phyloP scores from a whole-genome alignment of 139 green algal genomes.

The Spirogloea muscicola region DNA sequence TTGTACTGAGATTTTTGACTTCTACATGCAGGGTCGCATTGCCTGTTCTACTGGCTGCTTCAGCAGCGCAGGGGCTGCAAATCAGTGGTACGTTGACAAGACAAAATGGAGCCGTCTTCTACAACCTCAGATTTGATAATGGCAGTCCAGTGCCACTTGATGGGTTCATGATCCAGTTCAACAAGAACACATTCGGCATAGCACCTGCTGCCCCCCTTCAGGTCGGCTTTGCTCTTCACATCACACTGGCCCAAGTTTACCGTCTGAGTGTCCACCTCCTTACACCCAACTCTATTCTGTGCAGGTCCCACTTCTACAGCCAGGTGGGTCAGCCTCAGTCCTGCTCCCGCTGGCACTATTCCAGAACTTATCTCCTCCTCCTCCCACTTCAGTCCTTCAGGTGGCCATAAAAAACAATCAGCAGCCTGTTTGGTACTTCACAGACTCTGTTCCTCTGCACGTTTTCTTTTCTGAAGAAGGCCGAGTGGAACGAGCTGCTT shows the following conservation, averaged over 20 bases:
- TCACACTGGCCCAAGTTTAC: too few relatives aligned
- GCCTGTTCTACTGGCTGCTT: slow-evolving; percentile 63
- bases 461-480: slow-evolving; percentile 51
- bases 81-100: slow-evolving; percentile 61
- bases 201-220: slow-evolving; percentile 52
- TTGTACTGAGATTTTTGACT: background rate
- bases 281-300: background rate
- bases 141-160: slow-evolving; percentile 56
- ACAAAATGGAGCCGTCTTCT: slow-evolving; percentile 53
- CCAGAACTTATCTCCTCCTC: slow-evolving; percentile 50
- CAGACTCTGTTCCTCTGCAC: slow-evolving; percentile 62
- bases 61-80: slow-evolving; percentile 74
- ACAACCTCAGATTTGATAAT: slow-evolving; percentile 73
- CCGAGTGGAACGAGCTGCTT: slow-evolving; percentile 38
- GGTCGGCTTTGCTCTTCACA: too few relatives aligned
- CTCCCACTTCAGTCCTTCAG: slow-evolving; percentile 55
- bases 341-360: slow-evolving; percentile 55
- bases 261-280: too few relatives aligned
- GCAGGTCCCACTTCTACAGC: slow-evolving; percentile 24
- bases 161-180: slow-evolving; percentile 93
- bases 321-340: slow-evolving; percentile 21
- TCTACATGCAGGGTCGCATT: slow-evolving; percentile 38
- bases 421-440: slow-evolving; percentile 85
- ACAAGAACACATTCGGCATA: slow-evolving; percentile 88
- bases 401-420: slow-evolving; percentile 77